Conservation (phyloP, 225 moss, liverwort and hornwort species). For the Polytrichum formosum region DNA sequence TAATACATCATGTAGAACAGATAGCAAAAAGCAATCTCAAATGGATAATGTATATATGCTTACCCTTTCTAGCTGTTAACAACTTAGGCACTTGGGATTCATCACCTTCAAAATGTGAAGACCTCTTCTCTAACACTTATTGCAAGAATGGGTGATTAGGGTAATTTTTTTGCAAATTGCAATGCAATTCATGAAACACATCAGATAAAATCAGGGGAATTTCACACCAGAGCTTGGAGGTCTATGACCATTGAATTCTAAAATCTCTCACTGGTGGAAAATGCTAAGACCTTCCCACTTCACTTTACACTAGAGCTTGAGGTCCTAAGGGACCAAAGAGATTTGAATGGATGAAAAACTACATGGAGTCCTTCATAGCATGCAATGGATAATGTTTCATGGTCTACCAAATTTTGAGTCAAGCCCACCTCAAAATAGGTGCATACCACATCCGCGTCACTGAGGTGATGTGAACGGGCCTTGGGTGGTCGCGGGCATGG, state of each 20-base stretch:
- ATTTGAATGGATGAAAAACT: background rate
- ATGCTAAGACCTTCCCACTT: too few species aligned
- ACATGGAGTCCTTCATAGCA: background rate
- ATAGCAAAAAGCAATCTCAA: background rate
- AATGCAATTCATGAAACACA: slow-evolving; percentile 19
- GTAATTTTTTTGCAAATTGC: slow-evolving; percentile 55
- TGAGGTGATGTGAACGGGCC: too few species aligned
- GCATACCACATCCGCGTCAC: too few species aligned
- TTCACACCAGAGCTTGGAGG: background rate
- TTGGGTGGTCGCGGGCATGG: too few species aligned
- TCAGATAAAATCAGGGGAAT: background rate
- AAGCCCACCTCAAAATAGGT: too few species aligned
- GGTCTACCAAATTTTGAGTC: too few species aligned
- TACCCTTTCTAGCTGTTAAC: slow-evolving; percentile 19
- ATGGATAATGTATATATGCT: background rate
- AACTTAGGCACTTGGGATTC: slow-evolving; percentile 22
- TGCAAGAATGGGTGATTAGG: slow-evolving; percentile 48
- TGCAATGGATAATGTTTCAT: too few species aligned
- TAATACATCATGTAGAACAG: background rate
- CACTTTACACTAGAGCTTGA: background rate
- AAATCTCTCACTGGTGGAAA: background rate
- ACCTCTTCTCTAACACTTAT: slow-evolving; percentile 18
- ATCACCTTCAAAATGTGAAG: slow-evolving; percentile 19
- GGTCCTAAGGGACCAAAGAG: background rate
- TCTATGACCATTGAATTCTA: background rate